A percentile compares a stretch with the other conserved stretches of the same genome.
Evolutionary conservation across 108 stramenopile species (phyloP).

Genomic region (Pseudonitzschia delicatissima): DNA sequence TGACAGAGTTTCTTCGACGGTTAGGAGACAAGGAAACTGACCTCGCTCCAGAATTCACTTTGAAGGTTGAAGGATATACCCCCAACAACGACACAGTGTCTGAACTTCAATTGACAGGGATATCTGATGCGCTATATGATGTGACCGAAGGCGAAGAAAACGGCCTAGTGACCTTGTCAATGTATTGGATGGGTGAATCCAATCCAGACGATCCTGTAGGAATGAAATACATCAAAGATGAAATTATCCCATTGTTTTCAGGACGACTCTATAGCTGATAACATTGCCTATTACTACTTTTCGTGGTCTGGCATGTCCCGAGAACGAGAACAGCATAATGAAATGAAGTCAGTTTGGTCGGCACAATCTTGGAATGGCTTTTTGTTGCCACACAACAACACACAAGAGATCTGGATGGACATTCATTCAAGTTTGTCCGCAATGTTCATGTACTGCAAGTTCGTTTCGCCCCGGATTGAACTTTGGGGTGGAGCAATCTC

Average conservation of each 20-base stretch:
- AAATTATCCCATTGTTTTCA: constrained; percentile 13
- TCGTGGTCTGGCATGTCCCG: constrained; percentile 27
- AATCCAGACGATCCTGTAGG: constrained; percentile 19
- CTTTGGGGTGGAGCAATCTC: constrained; percentile 41
- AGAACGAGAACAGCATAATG: constrained; percentile 15
- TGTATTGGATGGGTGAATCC: constrained; percentile 32
- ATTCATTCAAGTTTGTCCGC: constrained; percentile 13
- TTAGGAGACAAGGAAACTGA: constrained; percentile 13
- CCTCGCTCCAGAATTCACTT: constrained; percentile 11
- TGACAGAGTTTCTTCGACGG: constrained; percentile 14
- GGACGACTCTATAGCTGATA: neutral
- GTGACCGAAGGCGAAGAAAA: neutral
- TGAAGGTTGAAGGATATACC: constrained; percentile 1
- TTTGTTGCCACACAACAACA: constrained; percentile 22
- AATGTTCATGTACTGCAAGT: constrained; percentile 1
- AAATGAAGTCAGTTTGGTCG: constrained; percentile 16
- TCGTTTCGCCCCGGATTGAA: constrained; percentile 12
- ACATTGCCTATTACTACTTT: constrained; percentile 21
- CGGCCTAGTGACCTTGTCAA: constrained; percentile 4
- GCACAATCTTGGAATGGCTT: constrained; percentile 34
- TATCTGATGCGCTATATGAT: neutral
- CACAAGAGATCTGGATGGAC: constrained; percentile 16
- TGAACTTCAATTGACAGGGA: neutral
- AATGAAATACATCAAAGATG: constrained; percentile 19
- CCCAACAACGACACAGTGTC: neutral